These are phyloP conservation scores for Citrus trifoliata DNA, from an alignment of 345 rosid species.

Conservation along the genomic window DNA sequence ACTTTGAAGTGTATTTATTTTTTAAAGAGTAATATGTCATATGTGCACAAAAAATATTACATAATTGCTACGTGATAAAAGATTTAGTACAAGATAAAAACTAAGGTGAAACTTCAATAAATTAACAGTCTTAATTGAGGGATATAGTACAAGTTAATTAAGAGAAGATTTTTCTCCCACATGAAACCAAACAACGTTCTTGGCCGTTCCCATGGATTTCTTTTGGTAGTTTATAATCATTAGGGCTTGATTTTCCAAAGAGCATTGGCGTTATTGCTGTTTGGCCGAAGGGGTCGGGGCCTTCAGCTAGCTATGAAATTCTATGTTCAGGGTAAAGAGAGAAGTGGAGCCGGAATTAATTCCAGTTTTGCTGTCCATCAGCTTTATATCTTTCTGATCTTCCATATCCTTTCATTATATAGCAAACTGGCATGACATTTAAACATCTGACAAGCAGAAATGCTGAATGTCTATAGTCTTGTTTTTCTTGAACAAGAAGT, in stretches of 20 bases:
- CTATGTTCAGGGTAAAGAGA: slow-evolving; percentile 50
- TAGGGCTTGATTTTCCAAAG: slow-evolving; percentile 44
- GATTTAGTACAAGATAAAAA: no score
- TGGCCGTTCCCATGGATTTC: slow-evolving; percentile 57
- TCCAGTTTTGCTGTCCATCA: slow-evolving; percentile 40
- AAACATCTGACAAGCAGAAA: neutral
- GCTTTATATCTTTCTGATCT: slow-evolving; percentile 17
- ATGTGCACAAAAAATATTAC: no score
- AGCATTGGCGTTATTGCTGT: slow-evolving; percentile 46
- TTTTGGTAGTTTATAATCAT: slow-evolving; percentile 41
- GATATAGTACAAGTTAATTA: slow-evolving; percentile 18
- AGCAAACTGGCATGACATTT: neutral
- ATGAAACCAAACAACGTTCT: slow-evolving; percentile 63
- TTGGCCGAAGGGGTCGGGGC: slow-evolving; percentile 49
- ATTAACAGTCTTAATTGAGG: no score
- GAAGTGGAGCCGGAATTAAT: slow-evolving; percentile 43
- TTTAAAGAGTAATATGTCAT: no score
- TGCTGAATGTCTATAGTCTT: neutral
- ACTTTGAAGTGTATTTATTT: no score
- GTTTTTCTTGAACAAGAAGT: slow-evolving; percentile 38
- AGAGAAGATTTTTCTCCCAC: slow-evolving; percentile 40
- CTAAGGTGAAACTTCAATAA: no score
- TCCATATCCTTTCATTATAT: neutral
- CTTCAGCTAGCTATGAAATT: slow-evolving; percentile 44
- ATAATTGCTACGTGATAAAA: no score